phyloP scores from a whole-genome alignment of 2,329 filamentous ascomycete species.

The Talaromyces sp. region DNA sequence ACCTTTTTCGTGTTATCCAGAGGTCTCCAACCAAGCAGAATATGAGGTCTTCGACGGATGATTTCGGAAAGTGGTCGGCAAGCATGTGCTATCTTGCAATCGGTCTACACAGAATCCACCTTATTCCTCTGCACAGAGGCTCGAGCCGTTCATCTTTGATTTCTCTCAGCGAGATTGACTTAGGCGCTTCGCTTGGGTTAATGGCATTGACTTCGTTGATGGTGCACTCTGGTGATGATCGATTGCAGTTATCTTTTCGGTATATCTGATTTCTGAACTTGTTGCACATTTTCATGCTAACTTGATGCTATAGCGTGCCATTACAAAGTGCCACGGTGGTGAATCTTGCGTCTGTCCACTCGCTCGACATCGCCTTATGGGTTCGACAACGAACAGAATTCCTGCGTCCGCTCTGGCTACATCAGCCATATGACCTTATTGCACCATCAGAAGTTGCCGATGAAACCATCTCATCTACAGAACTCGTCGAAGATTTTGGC shows the following conservation, averaged over 20 bases:
- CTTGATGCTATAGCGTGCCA: constrained; percentile 44
- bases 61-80: constrained; percentile 62
- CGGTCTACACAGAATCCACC: constrained; percentile 66
- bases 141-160: constrained; percentile 54
- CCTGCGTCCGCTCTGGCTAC: constrained; percentile 63
- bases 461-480: constrained; percentile 45
- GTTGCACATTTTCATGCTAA: constrained; percentile 20
- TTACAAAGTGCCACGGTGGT: constrained; percentile 55
- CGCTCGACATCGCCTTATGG: constrained; percentile 61
- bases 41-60: constrained; percentile 60
- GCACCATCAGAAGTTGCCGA: constrained; percentile 57
- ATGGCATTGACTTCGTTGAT: constrained; percentile 59
- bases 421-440: constrained; percentile 60
- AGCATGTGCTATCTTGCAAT: constrained; percentile 67
- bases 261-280: constrained; percentile 23
- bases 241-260: constrained; percentile 64
- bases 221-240: constrained; percentile 62
- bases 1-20: constrained; percentile 66
- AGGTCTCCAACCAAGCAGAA: constrained; percentile 56
- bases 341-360: constrained; percentile 62
- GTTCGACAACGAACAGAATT: constrained; percentile 61
- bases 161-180: constrained; percentile 50
- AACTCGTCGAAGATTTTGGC: constrained; percentile 57
- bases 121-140: constrained; percentile 63
- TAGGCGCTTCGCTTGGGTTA: constrained; percentile 59